Conservation (phyloP, 257 asterid genomes). For the Jasminum sambac region DNA sequence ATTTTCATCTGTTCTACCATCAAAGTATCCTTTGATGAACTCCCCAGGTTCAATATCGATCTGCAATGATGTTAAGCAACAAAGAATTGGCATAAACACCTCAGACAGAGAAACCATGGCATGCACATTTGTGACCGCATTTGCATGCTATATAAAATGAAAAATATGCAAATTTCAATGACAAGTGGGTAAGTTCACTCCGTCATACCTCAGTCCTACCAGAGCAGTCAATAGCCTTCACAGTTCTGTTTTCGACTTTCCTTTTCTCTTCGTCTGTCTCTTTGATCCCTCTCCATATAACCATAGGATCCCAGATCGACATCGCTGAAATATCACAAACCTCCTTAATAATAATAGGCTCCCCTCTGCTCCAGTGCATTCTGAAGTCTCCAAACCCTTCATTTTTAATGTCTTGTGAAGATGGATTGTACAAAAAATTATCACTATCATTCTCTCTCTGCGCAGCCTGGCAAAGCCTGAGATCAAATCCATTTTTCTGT, state of each 20-base stretch:
- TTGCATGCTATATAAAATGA: conserved; percentile 5
- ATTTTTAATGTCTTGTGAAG: conserved; percentile 64
- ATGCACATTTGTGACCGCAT: neutral
- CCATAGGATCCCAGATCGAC: conserved; percentile 85
- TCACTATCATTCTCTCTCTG: conserved; percentile 54
- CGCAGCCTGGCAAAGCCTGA: conserved; percentile 54
- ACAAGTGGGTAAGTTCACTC: neutral
- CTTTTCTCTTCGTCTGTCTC: conserved; percentile 76
- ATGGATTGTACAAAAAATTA: conserved; percentile 64
- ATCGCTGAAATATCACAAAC: conserved; percentile 64
- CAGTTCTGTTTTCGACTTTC: conserved; percentile 65
- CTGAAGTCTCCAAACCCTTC: conserved; percentile 79
- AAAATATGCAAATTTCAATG: neutral
- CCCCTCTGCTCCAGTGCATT: conserved; percentile 76
- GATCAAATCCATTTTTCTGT: conserved; percentile 45
- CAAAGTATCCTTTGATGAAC: conserved; percentile 82
- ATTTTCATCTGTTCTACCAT: conserved; percentile 71
- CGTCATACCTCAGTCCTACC: conserved; percentile 68
- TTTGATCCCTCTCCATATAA: conserved; percentile 73
- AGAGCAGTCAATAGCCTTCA: conserved; percentile 76
- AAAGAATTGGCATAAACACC: conserved; percentile 25
- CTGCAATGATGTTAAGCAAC: conserved; percentile 49
- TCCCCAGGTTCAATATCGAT: conserved; percentile 71
- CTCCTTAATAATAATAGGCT: conserved; percentile 80
- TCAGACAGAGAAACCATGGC: conserved; percentile 1